Base-by-base conservation (phyloP, 1,139 yeast species). In the Wickerhamiella infanticola region DNA sequence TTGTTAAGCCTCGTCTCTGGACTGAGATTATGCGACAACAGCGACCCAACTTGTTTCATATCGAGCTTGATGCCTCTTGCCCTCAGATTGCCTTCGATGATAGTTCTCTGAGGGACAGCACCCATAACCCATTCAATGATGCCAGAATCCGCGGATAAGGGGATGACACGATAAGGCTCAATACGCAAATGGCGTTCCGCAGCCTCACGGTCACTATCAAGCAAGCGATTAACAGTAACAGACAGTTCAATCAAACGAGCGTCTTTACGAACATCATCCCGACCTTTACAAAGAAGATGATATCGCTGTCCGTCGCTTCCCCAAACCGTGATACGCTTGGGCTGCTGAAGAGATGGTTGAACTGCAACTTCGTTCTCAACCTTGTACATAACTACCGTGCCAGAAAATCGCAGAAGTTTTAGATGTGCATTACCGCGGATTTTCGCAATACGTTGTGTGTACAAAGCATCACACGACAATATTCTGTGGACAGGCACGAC, bases 241-340 rank as follows among this genome's bases (percentile, higher is more conserved):
- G 96, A 86, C 55, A 93, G 81, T 56, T 93, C 97, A 74, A 90
- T 84, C 43, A 90, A 75, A 54, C 94, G 81, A 4, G 95, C 94
- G 66, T 93, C 99, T 59, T 93, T 94, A 53, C 98, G 68, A 8
- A 94, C 79, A 64, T 93, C 98, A 61, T 93, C 99, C 51, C 79
- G 74, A 6, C 78, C 75, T 60, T 93, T 93, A 53, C 94, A 80
- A 67, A 93, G 72, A 29, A 93, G 70, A 35, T 79, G 74, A 60
- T 86, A 88, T 0, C 68, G 62, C 11, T 65, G 62, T 8, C 90
- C 90, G 64, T 90, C 85, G 1, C 84, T 77, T 0, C 97, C 98
- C 44, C 77, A 65, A 2, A 90, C 66, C 3, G 77, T 75, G 4
- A 93, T 68, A 52, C 83, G 81, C 53, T 86, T 75, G 0, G 98